phyloP scores from a whole-genome alignment of 2,329 filamentous ascomycete species.

The Didymellaceae sp. region DNA sequence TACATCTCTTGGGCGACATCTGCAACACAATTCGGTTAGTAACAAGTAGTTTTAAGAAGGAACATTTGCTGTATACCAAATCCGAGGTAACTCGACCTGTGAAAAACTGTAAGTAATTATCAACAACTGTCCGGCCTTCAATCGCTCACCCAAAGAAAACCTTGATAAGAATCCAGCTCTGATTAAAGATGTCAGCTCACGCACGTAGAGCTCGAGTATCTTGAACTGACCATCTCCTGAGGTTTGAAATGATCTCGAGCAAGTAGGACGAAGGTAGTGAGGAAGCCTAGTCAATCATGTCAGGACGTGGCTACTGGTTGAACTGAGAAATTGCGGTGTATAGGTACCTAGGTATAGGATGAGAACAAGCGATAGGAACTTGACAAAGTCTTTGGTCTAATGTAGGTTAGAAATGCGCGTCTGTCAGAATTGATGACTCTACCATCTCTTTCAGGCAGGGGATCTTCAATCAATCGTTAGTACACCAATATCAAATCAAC shows the following conservation, averaged over 20 bases:
- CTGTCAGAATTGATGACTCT: constrained; percentile 2
- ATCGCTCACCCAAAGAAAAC: constrained; percentile 72
- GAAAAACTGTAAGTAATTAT: not conserved
- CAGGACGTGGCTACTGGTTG: not conserved
- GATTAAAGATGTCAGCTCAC: constrained; percentile 19
- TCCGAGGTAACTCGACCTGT: constrained; percentile 70
- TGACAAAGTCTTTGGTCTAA: constrained; percentile 82
- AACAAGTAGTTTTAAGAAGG: no score
- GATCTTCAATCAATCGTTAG: constrained; percentile 60
- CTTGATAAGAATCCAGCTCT: constrained; percentile 75
- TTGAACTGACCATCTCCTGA: constrained; percentile 61
- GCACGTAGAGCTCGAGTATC: no score
- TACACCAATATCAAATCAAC: no score
- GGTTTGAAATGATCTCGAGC: constrained; percentile 73
- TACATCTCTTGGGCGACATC: constrained; percentile 57
- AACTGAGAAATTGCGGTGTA: not conserved
- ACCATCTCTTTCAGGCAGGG: constrained; percentile 93
- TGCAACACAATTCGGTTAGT: constrained; percentile 36
- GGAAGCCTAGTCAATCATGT: constrained; percentile 64
- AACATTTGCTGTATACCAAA: no score
- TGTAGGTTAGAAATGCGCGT: constrained; percentile 11
- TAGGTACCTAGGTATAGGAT: constrained; percentile 75
- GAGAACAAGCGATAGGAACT: constrained; percentile 78
- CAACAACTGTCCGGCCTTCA: no score
- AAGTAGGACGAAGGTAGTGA: constrained; percentile 83